A percentile compares a stretch with the other conserved stretches of the same genome.
These are phyloP conservation scores for Lepidium didymum DNA, from an alignment of 345 rosid genomes.

Conservation along the genomic window DNA sequence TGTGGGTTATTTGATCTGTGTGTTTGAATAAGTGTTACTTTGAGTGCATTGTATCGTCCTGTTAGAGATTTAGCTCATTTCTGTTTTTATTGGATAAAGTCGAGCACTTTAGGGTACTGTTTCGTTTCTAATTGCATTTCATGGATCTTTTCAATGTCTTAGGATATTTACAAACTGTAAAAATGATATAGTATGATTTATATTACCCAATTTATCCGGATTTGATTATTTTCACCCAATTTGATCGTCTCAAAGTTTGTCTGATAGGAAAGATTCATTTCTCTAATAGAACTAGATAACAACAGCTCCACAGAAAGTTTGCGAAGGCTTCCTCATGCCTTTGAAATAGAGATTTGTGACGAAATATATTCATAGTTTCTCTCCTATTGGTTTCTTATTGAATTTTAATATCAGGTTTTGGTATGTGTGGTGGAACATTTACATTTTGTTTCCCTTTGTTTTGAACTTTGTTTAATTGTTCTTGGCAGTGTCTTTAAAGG, in stretches of 20 bases:
- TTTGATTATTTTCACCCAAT: neutral
- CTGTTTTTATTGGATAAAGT: neutral
- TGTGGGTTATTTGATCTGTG: neutral
- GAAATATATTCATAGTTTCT: neutral
- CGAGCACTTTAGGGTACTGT: neutral
- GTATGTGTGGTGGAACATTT: neutral
- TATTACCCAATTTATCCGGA: neutral
- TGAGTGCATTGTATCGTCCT: neutral
- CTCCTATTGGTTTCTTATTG: neutral
- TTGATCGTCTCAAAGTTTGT: neutral
- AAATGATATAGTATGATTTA: neutral
- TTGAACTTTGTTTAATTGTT: neutral
- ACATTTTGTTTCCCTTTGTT: neutral
- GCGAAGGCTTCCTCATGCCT: neutral
- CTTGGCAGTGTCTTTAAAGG: slow-evolving; percentile 87
- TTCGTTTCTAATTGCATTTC: neutral
- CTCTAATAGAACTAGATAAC: neutral
- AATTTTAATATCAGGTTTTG: neutral
- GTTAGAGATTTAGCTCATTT: neutral
- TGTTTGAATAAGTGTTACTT: neutral
- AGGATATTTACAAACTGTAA: neutral
- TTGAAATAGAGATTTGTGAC: neutral
- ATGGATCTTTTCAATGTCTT: neutral
- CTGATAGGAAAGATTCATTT: neutral
- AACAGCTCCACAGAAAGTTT: neutral